Percentiles rank a stretch among this genome's conserved stretches.
Evolutionary conservation across 2,329 filamentous ascomycete species (phyloP).

Genomic region (Exserohilum rostratum): DNA sequence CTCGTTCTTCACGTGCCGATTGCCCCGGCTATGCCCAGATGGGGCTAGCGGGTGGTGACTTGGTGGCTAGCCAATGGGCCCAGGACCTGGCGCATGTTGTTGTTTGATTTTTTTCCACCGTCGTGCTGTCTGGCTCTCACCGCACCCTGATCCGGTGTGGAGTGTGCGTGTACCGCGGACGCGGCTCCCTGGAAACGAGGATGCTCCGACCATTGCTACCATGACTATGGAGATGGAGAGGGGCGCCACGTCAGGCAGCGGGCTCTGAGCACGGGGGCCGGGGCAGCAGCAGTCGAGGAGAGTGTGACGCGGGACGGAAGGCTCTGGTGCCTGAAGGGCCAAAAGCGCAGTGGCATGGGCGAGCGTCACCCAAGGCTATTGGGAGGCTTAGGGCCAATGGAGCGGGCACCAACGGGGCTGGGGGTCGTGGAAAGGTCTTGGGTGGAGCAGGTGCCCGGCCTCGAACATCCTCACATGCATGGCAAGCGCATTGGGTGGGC

Average conservation of each 20-base stretch:
- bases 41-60: not conserved
- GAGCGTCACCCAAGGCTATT: slow-evolving; percentile 3
- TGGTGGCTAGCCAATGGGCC: slow-evolving; percentile 1
- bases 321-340: slow-evolving; percentile 8
- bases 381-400: slow-evolving; percentile 7
- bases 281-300: no score
- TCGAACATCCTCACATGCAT: slow-evolving; percentile 21
- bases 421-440: slow-evolving; percentile 8
- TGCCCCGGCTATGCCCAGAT: not conserved
- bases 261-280: not conserved
- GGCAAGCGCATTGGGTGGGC: slow-evolving; percentile 12
- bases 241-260: slow-evolving; percentile 10
- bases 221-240: not conserved
- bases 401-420: slow-evolving; percentile 7
- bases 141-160: slow-evolving; percentile 6
- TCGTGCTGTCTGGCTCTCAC: not conserved
- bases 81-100: not conserved
- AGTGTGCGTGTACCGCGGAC: not conserved
- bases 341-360: slow-evolving; percentile 3
- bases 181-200: not conserved
- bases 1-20: slow-evolving; percentile 1
- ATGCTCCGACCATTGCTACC: no score
- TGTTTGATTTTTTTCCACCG: not conserved
- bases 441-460: slow-evolving; percentile 19
- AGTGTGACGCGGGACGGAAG: slow-evolving; percentile 5